Evolutionary conservation across 345 rosid species (phyloP).

Genomic region (Geranium brycei): DNA sequence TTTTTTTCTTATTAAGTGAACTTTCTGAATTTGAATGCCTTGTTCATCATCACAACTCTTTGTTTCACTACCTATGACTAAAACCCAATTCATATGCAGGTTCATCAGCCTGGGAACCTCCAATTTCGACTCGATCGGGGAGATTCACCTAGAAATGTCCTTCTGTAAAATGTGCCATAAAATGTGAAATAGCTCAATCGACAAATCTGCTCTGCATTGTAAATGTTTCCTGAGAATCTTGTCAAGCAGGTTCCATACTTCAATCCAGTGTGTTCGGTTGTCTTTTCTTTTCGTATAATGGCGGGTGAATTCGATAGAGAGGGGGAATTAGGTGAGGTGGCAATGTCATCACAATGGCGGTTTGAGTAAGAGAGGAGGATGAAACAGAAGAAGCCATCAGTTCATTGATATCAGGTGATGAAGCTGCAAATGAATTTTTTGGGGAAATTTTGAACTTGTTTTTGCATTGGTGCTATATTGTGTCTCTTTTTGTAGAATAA

Average conservation of each 20-base stretch:
- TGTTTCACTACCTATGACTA: neutral
- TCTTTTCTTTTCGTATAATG: constrained; percentile 21
- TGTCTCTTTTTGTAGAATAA: constrained; percentile 26
- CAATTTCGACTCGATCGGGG: constrained; percentile 19
- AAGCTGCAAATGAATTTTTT: constrained; percentile 23
- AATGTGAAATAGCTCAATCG: constrained; percentile 23
- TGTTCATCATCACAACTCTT: too few relatives aligned
- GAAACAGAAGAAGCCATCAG: constrained; percentile 17
- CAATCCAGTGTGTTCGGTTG: constrained; percentile 40
- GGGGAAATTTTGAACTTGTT: constrained; percentile 25
- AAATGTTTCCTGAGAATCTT: constrained; percentile 22
- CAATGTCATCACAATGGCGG: constrained; percentile 1
- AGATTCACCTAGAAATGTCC: constrained; percentile 16
- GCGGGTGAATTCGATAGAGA: constrained; percentile 15
- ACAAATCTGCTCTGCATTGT: constrained; percentile 23
- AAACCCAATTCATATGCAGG: constrained; percentile 23
- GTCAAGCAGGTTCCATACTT: constrained; percentile 25
- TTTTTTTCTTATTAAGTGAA: neutral
- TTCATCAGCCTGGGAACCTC: constrained; percentile 16
- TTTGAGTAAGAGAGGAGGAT: neutral
- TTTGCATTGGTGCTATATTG: constrained; percentile 13
- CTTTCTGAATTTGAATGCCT: too few relatives aligned
- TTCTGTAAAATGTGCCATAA: constrained; percentile 13
- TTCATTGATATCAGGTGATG: constrained; percentile 51
- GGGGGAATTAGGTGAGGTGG: constrained; percentile 12